Conservation (phyloP, 495 filamentous ascomycete species). For the Bathelium albidoporum region DNA sequence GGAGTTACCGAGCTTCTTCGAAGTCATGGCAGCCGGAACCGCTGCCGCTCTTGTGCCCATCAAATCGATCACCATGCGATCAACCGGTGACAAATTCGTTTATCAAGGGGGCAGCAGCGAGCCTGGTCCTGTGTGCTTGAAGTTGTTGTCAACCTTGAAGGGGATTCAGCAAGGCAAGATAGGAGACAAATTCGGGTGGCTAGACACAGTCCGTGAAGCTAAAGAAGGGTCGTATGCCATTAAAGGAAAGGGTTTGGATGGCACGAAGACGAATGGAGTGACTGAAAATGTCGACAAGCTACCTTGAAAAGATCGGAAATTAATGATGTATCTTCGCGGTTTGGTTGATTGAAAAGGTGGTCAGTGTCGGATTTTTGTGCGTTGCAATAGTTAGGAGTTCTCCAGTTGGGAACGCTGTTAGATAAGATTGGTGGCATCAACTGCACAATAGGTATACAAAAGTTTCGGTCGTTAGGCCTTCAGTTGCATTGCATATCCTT, state of each 20-base stretch:
- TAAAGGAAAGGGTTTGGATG: slow-evolving; percentile 3
- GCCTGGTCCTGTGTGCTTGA: slow-evolving; percentile 56
- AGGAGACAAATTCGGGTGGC: slow-evolving; percentile 69
- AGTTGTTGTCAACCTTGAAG: slow-evolving; percentile 65
- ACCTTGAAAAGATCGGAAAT: neutral
- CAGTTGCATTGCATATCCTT: too few relatives aligned
- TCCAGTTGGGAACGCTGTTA: too few relatives aligned
- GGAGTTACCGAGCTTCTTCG: slow-evolving; percentile 66
- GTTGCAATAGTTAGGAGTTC: too few relatives aligned
- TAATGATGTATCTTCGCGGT: too few relatives aligned
- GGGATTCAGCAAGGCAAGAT: slow-evolving; percentile 74
- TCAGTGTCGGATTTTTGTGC: too few relatives aligned
- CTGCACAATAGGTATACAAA: too few relatives aligned
- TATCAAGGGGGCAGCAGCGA: slow-evolving; percentile 40
- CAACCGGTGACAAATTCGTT: slow-evolving; percentile 51
- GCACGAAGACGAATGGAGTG: slow-evolving; percentile 3
- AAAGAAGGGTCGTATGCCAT: slow-evolving; percentile 15
- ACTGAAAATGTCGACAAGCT: slow-evolving; percentile 3
- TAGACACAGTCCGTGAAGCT: slow-evolving; percentile 42
- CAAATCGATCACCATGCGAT: slow-evolving; percentile 67
- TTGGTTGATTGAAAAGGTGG: too few relatives aligned
- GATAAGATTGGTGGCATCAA: too few relatives aligned
- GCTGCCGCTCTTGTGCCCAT: slow-evolving; percentile 89
- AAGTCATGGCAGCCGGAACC: slow-evolving; percentile 87
- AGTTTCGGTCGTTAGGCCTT: too few relatives aligned